These are phyloP conservation scores for Ustilago loliicola DNA, from an alignment of 1,284 basidiomycete species.

Conservation along the genomic window DNA sequence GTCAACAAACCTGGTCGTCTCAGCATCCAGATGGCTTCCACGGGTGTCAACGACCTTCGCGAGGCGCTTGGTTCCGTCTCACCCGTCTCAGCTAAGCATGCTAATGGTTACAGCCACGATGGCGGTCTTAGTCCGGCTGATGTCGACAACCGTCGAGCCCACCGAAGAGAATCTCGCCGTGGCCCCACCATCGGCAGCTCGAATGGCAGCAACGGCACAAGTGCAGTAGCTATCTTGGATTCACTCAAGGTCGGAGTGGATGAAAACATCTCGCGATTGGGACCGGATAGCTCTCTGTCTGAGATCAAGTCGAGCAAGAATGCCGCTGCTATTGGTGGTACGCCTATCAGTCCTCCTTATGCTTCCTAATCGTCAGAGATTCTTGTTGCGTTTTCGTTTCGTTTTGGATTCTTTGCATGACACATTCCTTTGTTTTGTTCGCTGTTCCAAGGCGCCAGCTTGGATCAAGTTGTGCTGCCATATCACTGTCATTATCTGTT, in stretches of 20 bases:
- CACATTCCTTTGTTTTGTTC: background rate
- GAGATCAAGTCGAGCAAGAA: conserved; percentile 9
- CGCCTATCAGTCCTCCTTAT: conserved; percentile 42
- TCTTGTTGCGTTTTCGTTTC: background rate
- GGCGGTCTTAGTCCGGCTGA: conserved; percentile 15
- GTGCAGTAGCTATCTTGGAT: conserved; percentile 50
- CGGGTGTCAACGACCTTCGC: conserved; percentile 55
- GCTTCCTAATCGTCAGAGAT: conserved; percentile 19
- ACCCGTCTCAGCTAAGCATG: conserved; percentile 16
- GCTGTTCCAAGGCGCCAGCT: background rate
- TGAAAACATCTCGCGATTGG: conserved; percentile 34
- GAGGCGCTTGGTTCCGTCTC: conserved; percentile 45
- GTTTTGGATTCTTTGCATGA: background rate
- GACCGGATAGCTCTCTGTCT: conserved; percentile 31
- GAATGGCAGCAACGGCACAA: conserved; percentile 28
- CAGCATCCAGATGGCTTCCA: conserved; percentile 31
- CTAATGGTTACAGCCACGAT: conserved; percentile 33
- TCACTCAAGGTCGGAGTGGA: conserved; percentile 48
- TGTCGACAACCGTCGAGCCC: conserved; percentile 35
- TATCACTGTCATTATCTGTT: background rate
- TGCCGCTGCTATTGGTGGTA: background rate
- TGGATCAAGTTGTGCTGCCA: background rate
- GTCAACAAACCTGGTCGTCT: conserved; percentile 25
- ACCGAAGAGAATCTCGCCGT: conserved; percentile 46
- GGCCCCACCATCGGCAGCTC: conserved; percentile 5